Base-by-base conservation (phyloP, 352 stramenopile species). In the Phytophthora ohioensis region DNA sequence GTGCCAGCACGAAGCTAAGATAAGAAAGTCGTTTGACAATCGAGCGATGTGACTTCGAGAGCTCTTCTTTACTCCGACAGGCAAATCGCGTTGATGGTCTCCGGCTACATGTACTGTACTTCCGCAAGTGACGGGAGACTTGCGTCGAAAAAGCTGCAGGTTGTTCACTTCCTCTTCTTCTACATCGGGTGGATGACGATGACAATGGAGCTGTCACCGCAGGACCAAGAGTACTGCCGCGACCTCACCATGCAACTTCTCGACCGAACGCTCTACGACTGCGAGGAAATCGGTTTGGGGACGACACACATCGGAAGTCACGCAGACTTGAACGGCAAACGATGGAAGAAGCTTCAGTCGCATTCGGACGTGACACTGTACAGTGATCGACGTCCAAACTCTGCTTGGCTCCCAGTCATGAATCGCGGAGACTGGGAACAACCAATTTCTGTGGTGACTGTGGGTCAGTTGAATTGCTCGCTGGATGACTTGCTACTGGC, bases 261-360 rank as follows among this genome's bases (percentile, higher is more conserved):
- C 27, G 69, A 76, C 31, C 48, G 69, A 54, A 66, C 69, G 17
- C 34, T 76, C 2, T 68, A 68, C 57, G 69, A 76, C 27, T 68
- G 64, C n/a, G 64, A 73, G 6, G 69, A 76, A 45, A 57, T 76
- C 6, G 69, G 64, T 13, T 57, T 73, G 30, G 57, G 57, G 4
- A 66, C 45, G 8, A 61, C 46, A 3, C 58, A 71, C 52, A 45
- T 35, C 6, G 57, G 39, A 5, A 56, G n/a, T 5, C 69, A 76
- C 39, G 41, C 46, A 13, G 57, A 69, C 41, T 59, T 76, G 21
- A 54, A 63, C 35, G 27, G 11, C 34, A 46, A 17, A 7, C 64
- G 64, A 13, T 76, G 64, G 64, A 73, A 73, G 53, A 76, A 69
- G 43, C 64, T 76, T 12, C 69, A 73, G 64, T 67, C 69, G 3